Percentiles rank a stretch among this genome's conserved stretches.
Conservation (phyloP, 2,329 filamentous ascomycete species). For the Cercospora berteroae region DNA sequence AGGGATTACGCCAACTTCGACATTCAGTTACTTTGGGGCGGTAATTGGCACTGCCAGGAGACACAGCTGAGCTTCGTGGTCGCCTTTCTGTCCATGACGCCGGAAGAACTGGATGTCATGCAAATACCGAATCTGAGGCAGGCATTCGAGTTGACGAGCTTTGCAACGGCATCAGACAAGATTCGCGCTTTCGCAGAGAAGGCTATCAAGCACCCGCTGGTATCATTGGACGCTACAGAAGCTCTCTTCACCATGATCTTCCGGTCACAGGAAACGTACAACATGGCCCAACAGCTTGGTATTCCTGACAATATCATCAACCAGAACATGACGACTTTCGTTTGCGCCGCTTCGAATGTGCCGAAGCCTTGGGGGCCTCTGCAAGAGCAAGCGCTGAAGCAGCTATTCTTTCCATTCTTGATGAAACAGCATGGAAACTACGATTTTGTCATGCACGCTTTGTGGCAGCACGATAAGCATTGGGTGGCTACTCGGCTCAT, state of each 20-base stretch:
- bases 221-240: conserved; percentile 79
- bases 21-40: conserved; percentile 87
- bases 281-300: conserved; percentile 54
- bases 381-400: conserved; percentile 71
- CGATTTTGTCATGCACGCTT: conserved; percentile 83
- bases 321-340: conserved; percentile 74
- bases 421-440: conserved; percentile 73
- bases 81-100: conserved; percentile 74
- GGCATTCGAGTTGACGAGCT: conserved; percentile 69
- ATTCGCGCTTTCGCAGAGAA: conserved; percentile 60
- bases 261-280: conserved; percentile 57
- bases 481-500: conserved; percentile 83
- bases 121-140: conserved; percentile 78
- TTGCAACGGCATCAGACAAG: conserved; percentile 59
- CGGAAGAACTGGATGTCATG: conserved; percentile 75
- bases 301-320: conserved; percentile 63
- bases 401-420: conserved; percentile 79
- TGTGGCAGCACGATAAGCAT: conserved; percentile 85
- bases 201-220: conserved; percentile 80
- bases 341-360: conserved; percentile 74
- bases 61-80: conserved; percentile 92
- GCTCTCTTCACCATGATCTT: conserved; percentile 64
- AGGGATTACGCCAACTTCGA: conserved; percentile 65
- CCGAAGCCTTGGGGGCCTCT: conserved; percentile 73
- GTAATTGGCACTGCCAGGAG: conserved; percentile 76